Conservation (phyloP, 2,329 filamentous ascomycete genomes). For the Ophiosphaerella narmari region DNA sequence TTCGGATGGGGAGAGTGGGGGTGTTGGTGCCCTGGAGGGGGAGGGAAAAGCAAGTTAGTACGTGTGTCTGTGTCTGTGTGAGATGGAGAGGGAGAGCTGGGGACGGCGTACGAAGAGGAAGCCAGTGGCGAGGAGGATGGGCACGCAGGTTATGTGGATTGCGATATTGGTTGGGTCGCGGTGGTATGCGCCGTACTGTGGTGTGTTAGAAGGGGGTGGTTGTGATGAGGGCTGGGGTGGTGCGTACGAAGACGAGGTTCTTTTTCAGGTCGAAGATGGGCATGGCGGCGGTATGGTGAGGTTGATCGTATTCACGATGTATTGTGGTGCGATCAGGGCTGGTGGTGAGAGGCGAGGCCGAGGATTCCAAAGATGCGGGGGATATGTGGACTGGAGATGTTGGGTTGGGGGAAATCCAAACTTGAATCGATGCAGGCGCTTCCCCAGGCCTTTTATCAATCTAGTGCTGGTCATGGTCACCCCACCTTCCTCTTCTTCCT, state of each 20-base stretch:
- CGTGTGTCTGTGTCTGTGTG: not conserved
- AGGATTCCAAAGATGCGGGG: constrained; percentile 1
- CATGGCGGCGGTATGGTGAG: constrained; percentile 18
- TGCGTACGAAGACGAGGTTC: constrained; percentile 38
- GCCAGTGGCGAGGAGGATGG: constrained; percentile 70
- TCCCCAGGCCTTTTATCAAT: not conserved
- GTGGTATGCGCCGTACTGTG: constrained; percentile 82
- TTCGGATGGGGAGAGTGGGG: constrained; percentile 48
- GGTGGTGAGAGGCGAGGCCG: not conserved
- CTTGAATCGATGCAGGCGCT: not conserved
- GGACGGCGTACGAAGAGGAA: constrained; percentile 70
- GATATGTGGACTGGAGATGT: not conserved
- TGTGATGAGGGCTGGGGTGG: too few species aligned
- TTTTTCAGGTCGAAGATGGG: constrained; percentile 39
- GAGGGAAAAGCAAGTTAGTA: not conserved
- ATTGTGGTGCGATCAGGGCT: not conserved
- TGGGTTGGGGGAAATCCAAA: not conserved
- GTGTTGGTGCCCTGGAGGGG: constrained; percentile 64
- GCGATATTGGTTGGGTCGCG: constrained; percentile 75
- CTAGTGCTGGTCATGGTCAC: not conserved
- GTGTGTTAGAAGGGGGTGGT: not conserved
- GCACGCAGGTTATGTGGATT: constrained; percentile 81
- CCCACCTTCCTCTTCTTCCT: constrained; percentile 1
- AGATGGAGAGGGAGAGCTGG: too few species aligned
- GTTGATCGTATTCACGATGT: not conserved